Base-by-base conservation (phyloP, 768 basidiomycete species). In the Phlebiopsis gigantea region DNA sequence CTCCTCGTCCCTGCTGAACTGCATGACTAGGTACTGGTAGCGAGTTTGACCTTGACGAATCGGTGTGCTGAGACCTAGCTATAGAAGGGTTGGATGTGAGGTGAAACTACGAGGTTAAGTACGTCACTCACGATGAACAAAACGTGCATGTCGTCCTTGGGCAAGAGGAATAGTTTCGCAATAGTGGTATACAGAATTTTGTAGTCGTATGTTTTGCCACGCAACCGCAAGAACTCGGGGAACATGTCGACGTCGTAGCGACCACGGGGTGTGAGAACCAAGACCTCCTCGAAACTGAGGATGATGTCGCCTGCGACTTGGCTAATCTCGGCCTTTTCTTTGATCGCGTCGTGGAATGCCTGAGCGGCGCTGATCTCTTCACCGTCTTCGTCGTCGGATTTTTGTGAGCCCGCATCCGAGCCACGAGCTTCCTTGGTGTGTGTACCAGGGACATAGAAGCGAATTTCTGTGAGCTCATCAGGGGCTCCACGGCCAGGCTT, bases 121-220 rank as follows among this genome's bases (percentile, higher is more conserved):
- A 54, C 1, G 5, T 54, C 1, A 73, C 90, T 61, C 66, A 95
- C 93, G 58, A 99, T 95, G 67, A 99, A 93, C 54, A 97, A 78
- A 31, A 97, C 88, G 67, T 98, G 96, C 53, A 90, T 84, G 62
- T 98, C 97, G 66, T 99, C 97, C 68, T 97, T 96, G 15, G 97
- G 97, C 4, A 99, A 77, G 22, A 98, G 77, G 79, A 98, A 99
- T 8, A 98, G 74, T 57, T 83, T 80, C 22, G 90, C 85, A 63
- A 99, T 92, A 60, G 88, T 89, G 34, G 82, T 79, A 72, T 95
- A 97, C 22, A 91, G 78, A 57, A 99, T 92, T 73, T 98, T 94
- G 80, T 99, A 99, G 71, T 99, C 97, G 72, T 98, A 98, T 1
- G 95, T 98, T 74, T 98, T 97, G 52, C 97, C 97, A n/a, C 94